Evolutionary conservation across 163 green algal species (phyloP).

Genomic region (Chlamydomonas reinhardtii): DNA sequence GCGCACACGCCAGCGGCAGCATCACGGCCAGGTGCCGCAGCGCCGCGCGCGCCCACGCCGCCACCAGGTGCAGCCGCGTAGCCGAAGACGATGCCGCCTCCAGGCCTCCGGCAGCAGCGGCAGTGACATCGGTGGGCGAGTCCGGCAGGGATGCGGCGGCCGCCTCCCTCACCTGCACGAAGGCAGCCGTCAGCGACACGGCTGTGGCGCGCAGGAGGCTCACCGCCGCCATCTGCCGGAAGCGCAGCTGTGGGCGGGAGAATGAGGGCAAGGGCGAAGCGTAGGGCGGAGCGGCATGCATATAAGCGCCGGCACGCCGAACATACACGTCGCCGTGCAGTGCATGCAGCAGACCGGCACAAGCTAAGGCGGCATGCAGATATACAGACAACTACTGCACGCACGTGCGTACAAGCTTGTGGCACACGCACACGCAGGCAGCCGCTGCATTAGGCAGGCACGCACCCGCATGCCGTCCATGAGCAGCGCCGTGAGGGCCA

Average conservation of each 20-base stretch:
- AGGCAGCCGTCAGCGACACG: background rate
- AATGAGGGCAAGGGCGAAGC: background rate
- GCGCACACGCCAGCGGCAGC: conserved; percentile 16
- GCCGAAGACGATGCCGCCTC: too few species aligned
- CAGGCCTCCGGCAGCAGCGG: background rate
- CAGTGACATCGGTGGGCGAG: too few species aligned
- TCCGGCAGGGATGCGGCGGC: background rate
- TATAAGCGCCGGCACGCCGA: too few species aligned
- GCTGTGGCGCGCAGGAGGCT: background rate
- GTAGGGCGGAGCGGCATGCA: background rate
- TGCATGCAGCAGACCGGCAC: too few species aligned
- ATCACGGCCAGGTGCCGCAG: conserved; percentile 19
- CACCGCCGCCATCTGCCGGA: background rate
- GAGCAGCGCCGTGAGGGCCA: conserved; percentile 1
- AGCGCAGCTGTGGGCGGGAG: background rate
- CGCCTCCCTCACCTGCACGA: background rate
- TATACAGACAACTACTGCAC: too few species aligned
- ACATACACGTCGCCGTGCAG: too few species aligned
- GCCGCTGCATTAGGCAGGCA: background rate
- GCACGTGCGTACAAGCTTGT: too few species aligned
- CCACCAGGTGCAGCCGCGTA: background rate
- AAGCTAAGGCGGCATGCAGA: too few species aligned
- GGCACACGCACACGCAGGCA: too few species aligned
- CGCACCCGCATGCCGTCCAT: conserved; percentile 5
- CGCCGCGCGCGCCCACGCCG: background rate